Evolutionary conservation across 164 flowering plant species (phyloP).

Genomic region (Vitis riparia): DNA sequence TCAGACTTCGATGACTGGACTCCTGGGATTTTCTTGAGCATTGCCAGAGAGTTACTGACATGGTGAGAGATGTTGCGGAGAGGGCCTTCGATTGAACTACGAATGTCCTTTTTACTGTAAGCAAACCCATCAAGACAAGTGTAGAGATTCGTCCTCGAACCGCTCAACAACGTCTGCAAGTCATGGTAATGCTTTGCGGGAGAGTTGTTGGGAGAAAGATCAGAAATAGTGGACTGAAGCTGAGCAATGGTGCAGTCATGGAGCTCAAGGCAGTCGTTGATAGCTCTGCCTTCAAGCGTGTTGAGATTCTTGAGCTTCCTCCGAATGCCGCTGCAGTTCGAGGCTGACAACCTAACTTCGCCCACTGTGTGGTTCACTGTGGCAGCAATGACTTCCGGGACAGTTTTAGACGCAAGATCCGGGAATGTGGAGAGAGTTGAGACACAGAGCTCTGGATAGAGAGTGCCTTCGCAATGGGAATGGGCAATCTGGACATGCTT

Average conservation of each 20-base stretch:
- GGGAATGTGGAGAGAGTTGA: conserved; percentile 64
- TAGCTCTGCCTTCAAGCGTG: conserved; percentile 40
- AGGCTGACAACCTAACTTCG: conserved; percentile 39
- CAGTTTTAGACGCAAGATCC: conserved; percentile 41
- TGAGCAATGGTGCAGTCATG: conserved; percentile 46
- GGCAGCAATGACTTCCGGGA: conserved; percentile 52
- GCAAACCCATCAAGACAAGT: conserved; percentile 92
- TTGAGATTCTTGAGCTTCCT: conserved; percentile 22
- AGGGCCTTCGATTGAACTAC: conserved; percentile 31
- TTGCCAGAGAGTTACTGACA: conserved; percentile 70
- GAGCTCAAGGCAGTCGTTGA: conserved; percentile 79
- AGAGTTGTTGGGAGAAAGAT: conserved; percentile 32
- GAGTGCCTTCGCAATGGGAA: conserved; percentile 60
- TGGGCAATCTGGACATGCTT: conserved; percentile 49
- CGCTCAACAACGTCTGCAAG: conserved; percentile 67
- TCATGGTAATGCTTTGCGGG: conserved; percentile 33
- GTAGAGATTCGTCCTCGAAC: conserved; percentile 78
- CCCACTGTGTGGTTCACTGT: conserved; percentile 39
- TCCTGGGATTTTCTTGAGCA: conserved; percentile 57
- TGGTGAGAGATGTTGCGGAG: conserved; percentile 44
- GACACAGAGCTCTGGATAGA: conserved; percentile 71
- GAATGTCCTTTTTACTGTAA: conserved; percentile 25
- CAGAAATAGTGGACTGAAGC: conserved; percentile 38
- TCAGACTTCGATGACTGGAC: conserved; percentile 15
- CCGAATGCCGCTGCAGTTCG: conserved; percentile 46